Percentiles rank a stretch among this genome's conserved stretches.
These are phyloP conservation scores for Xylariales sp. DNA, from an alignment of 2,329 filamentous ascomycete species.

Conservation along the genomic window DNA sequence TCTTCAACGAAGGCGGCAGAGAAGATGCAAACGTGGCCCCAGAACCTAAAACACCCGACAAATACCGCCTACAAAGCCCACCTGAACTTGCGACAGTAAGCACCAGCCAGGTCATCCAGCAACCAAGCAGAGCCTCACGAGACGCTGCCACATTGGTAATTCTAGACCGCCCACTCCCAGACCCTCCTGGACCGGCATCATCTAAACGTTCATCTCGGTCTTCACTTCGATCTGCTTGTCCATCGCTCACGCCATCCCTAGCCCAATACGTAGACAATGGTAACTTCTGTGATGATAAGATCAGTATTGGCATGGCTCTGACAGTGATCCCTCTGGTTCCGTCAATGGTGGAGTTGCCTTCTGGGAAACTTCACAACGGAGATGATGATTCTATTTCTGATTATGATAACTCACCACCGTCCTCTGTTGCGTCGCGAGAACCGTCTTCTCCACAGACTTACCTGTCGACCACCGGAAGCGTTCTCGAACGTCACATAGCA, in stretches of 20 bases:
- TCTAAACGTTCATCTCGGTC: slow-evolving; percentile 21
- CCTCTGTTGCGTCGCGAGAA: slow-evolving; percentile 17
- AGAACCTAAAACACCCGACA: background rate
- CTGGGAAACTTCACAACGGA: slow-evolving; percentile 12
- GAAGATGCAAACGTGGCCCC: background rate
- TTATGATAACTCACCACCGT: slow-evolving; percentile 23
- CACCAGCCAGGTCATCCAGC: background rate
- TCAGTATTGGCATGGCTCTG: slow-evolving; percentile 22
- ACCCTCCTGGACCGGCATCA: slow-evolving; percentile 18
- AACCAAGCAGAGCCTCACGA: slow-evolving; percentile 5
- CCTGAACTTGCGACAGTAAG: too few species aligned
- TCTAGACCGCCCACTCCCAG: slow-evolving; percentile 23
- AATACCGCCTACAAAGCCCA: too few species aligned
- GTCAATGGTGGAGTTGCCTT: slow-evolving; percentile 23
- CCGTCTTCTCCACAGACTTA: slow-evolving; percentile 24
- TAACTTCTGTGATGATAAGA: slow-evolving; percentile 27
- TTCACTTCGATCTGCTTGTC: slow-evolving; percentile 24
- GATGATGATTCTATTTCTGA: slow-evolving; percentile 23
- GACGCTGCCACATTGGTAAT: slow-evolving; percentile 8
- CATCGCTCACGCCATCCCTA: slow-evolving; percentile 28
- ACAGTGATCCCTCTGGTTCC: slow-evolving; percentile 21
- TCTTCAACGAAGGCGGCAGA: slow-evolving; percentile 11
- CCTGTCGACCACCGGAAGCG: slow-evolving; percentile 25
- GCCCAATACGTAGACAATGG: slow-evolving; percentile 26
- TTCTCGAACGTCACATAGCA: slow-evolving; percentile 24